These are phyloP conservation scores for Neurospora sp. DNA, from an alignment of 495 filamentous ascomycete species.

Conservation along the genomic window DNA sequence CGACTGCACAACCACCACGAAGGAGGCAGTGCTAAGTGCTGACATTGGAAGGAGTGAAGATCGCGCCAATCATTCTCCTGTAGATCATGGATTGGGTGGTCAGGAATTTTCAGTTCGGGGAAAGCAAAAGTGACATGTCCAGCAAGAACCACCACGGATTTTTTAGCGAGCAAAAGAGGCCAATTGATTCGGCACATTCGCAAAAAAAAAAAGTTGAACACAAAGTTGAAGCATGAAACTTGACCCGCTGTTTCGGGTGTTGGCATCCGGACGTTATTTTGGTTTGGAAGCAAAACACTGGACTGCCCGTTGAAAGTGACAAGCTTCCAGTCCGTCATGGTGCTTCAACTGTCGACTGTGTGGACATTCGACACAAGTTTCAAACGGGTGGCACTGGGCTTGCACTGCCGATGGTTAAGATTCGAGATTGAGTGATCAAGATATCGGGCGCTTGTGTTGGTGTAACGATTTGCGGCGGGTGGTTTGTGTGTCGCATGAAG, in stretches of 20 bases:
- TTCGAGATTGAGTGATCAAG: background rate
- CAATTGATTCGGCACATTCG: background rate
- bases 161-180: background rate
- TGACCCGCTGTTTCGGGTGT: background rate
- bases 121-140: background rate
- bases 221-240: background rate
- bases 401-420: background rate
- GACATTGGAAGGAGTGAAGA: background rate
- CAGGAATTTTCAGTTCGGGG: background rate
- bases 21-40: background rate
- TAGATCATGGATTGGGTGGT: background rate
- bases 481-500: background rate
- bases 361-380: background rate
- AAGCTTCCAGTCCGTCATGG: background rate
- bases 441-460: background rate
- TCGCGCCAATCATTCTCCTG: background rate
- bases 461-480: background rate
- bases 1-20: background rate
- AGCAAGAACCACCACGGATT: background rate
- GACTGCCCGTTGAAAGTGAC: background rate
- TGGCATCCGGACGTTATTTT: background rate
- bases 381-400: background rate
- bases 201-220: background rate
- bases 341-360: background rate
- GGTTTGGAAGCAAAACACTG: background rate